Conservation (phyloP, 176 grass and related monocot genomes). For the Triticum aestivum region DNA sequence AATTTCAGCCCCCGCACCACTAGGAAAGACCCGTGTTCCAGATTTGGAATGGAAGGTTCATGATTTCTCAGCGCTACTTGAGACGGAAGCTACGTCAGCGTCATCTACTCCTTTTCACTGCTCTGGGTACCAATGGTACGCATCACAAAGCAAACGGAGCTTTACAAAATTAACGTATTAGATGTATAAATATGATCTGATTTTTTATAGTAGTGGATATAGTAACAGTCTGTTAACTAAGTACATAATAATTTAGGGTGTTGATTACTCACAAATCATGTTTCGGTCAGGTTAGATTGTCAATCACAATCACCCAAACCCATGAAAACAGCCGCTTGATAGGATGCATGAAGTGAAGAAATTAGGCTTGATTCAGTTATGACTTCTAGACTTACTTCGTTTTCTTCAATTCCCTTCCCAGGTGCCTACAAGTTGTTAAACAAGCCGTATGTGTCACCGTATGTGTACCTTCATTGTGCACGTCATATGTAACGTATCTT, state of each 20-base stretch:
- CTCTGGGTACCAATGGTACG: slow-evolving; percentile 13
- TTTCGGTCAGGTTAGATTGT: background rate
- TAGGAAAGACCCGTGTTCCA: too few relatives aligned
- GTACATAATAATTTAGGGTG: background rate
- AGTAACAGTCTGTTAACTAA: background rate
- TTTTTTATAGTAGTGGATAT: background rate
- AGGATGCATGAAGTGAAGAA: background rate
- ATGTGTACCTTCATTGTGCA: too few relatives aligned
- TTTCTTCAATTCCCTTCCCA: background rate
- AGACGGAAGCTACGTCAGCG: too few relatives aligned
- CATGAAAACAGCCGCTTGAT: background rate
- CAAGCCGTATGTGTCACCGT: too few relatives aligned
- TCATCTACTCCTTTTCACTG: background rate
- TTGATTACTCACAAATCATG: background rate
- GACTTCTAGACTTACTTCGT: background rate
- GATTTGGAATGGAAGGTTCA: too few relatives aligned
- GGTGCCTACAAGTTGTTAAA: too few relatives aligned
- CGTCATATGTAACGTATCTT: too few relatives aligned
- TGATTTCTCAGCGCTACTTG: too few relatives aligned
- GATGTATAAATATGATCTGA: background rate
- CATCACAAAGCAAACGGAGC: background rate
- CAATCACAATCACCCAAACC: background rate
- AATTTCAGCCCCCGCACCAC: background rate
- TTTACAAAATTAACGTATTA: background rate
- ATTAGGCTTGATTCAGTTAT: background rate